Evolutionary conservation across 768 basidiomycete species (phyloP), one percentile per base, ranked within the genome.

Genomic region (Lactarius akahatsu): DNA sequence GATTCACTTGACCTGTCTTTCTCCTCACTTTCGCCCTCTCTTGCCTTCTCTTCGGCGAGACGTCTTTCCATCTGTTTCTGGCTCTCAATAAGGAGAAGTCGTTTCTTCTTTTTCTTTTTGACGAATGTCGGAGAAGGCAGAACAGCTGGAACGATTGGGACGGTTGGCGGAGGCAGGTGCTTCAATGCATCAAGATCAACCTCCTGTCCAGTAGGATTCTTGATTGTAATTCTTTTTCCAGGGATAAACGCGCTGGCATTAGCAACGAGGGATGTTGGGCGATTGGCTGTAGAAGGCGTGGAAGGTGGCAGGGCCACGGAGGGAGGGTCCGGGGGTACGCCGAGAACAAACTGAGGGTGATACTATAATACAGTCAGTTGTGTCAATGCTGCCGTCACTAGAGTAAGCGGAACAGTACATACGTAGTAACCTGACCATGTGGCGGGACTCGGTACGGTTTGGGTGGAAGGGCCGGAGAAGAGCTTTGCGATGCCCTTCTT

Each of bases 241-340:
- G 91, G 91, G 20, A 91, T 85, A 73, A 92, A 93, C 4, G 88
- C 73, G 64, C 76, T 81, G 3, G 91, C 89, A 71, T 80, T 81
- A 3, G 84, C 83, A 72, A 87, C 90, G 57, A 92, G 80, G 16
- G 83, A 60, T 4, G 62, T 62, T 16, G 62, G 52, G 13, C 70
- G 71, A 41, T 80, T 69, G 75, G 80, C 61, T 34, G 86, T 78
- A 1, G 86, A 82, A 2, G 88, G 90, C 6, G 90, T 90, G 2
- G 88, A 82, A 30, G 86, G 86, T 2, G 90, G 86, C 5, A 88
- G 87, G 0, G 87, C 83, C 10, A 88, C 77, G 67, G 78, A 82
- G 61, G 78, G 80, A 10, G 87, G 78, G 10, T 28, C 50, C n/a
- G 28, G 20, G 2, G 43, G 43, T 66, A 85, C 81, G 41, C 78